A percentile compares a stretch with the other conserved stretches of the same genome.
These are phyloP conservation scores for Ophiostoma sp. DNA, from an alignment of 2,329 filamentous ascomycete species.

Conservation along the genomic window DNA sequence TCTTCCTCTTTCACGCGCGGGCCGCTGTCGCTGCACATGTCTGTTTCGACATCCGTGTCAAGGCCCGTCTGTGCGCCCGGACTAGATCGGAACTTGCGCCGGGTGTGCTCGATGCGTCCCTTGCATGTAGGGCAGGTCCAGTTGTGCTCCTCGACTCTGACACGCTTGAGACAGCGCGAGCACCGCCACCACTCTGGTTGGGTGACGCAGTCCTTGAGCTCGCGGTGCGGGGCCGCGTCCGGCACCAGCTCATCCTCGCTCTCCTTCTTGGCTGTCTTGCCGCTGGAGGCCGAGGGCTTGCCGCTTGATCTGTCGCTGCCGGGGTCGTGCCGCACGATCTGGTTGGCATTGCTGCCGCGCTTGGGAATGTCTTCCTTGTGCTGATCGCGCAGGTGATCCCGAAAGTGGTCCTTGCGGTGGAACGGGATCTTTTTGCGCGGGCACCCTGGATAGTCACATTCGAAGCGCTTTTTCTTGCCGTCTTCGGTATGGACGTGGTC, in stretches of 20 bases:
- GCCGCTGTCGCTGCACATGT: too few relatives aligned
- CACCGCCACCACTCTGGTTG: constrained; percentile 49
- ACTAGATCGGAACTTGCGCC: neutral
- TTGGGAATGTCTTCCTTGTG: constrained; percentile 52
- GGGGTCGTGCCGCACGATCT: neutral
- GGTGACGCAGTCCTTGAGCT: constrained; percentile 38
- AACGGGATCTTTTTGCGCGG: constrained; percentile 43
- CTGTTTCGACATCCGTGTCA: neutral
- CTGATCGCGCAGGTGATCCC: constrained; percentile 51
- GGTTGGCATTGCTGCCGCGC: constrained; percentile 34
- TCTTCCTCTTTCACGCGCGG: too few relatives aligned
- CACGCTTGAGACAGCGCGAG: constrained; percentile 45
- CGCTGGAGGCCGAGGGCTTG: constrained; percentile 29
- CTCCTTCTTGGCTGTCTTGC: neutral
- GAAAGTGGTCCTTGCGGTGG: constrained; percentile 50
- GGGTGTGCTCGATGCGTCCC: neutral
- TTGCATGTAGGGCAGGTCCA: constrained; percentile 38
- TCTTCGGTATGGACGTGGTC: constrained; percentile 43
- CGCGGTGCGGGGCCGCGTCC: constrained; percentile 24
- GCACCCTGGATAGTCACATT: constrained; percentile 50
- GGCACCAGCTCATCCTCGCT: neutral
- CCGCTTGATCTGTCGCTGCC: constrained; percentile 18
- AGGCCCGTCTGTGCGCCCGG: too few relatives aligned
- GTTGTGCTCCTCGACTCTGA: constrained; percentile 37
- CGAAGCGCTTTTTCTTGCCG: constrained; percentile 39